Evolutionary conservation across 106 monocot genomes (phyloP).

Genomic region (Dendrobium chrysotoxum): DNA sequence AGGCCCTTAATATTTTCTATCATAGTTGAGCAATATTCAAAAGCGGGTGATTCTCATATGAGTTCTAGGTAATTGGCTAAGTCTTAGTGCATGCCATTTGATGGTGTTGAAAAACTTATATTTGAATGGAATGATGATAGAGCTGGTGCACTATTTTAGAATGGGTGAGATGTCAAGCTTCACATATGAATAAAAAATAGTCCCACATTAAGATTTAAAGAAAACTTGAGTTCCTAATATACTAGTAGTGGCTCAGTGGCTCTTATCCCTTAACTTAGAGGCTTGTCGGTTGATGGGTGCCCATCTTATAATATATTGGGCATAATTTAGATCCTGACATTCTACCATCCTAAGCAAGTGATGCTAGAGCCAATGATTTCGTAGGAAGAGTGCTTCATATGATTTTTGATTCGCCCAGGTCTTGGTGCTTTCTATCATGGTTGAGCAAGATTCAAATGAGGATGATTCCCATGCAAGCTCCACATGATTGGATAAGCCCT

Average conservation of each 20-base stretch:
- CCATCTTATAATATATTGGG: neutral
- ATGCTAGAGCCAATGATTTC: neutral
- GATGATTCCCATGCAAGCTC: too few relatives aligned
- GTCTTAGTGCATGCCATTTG: neutral
- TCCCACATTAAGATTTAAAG: neutral
- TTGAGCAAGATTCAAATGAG: too few relatives aligned
- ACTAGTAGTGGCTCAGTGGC: neutral
- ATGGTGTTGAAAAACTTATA: neutral
- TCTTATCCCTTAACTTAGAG: neutral
- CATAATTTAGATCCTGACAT: neutral
- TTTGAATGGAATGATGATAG: neutral
- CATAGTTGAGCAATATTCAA: too few relatives aligned
- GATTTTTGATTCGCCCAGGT: neutral
- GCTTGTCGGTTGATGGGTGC: neutral
- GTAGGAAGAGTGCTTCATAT: neutral
- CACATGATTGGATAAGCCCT: too few relatives aligned
- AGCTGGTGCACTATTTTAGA: neutral
- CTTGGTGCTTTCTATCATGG: neutral
- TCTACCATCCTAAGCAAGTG: neutral
- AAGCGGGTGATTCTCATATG: too few relatives aligned
- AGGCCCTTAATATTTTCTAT: too few relatives aligned
- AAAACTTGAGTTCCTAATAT: constrained; percentile 1
- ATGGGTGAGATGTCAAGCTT: neutral
- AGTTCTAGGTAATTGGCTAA: neutral
- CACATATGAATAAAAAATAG: neutral